Evolutionary conservation across 257 asterid species (phyloP).

Genomic region (Apocynum venetum): DNA sequence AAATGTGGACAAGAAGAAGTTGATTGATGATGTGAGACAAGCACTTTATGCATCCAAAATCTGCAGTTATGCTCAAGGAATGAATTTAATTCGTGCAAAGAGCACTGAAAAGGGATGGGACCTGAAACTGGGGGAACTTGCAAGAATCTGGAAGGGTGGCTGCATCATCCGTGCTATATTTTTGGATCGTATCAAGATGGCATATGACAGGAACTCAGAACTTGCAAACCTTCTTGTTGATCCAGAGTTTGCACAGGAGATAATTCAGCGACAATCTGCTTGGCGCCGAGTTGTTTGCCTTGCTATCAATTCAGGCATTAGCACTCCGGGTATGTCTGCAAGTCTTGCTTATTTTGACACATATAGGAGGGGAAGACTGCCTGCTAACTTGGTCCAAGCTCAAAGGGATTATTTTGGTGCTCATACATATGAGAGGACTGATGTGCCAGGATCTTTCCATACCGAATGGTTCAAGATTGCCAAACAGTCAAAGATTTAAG

Average conservation of each 20-base stretch:
- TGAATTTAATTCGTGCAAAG: slow-evolving; percentile 92
- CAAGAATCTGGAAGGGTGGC: slow-evolving; percentile 97
- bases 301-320: slow-evolving; percentile 76
- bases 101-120: slow-evolving; percentile 88
- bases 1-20: slow-evolving; percentile 52
- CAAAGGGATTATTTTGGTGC: slow-evolving; percentile 98
- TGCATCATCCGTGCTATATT: slow-evolving; percentile 94
- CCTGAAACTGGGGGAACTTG: slow-evolving; percentile 82
- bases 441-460: slow-evolving; percentile 70
- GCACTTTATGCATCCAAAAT: slow-evolving; percentile 89
- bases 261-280: slow-evolving; percentile 78
- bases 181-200: slow-evolving; percentile 91
- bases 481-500: slow-evolving; percentile 42
- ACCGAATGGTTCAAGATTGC: slow-evolving; percentile 97
- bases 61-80: slow-evolving; percentile 93
- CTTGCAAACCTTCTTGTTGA: slow-evolving; percentile 89
- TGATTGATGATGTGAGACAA: slow-evolving; percentile 80
- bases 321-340: slow-evolving; percentile 96
- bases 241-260: slow-evolving; percentile 87
- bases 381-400: slow-evolving; percentile 94
- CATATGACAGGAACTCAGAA: slow-evolving; percentile 78
- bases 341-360: slow-evolving; percentile 93
- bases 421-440: slow-evolving; percentile 85
- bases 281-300: slow-evolving; percentile 92
- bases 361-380: slow-evolving; percentile 76